Evolutionary conservation across 495 filamentous ascomycete genomes (phyloP).

Genomic region (Lophiostoma macrostomum): DNA sequence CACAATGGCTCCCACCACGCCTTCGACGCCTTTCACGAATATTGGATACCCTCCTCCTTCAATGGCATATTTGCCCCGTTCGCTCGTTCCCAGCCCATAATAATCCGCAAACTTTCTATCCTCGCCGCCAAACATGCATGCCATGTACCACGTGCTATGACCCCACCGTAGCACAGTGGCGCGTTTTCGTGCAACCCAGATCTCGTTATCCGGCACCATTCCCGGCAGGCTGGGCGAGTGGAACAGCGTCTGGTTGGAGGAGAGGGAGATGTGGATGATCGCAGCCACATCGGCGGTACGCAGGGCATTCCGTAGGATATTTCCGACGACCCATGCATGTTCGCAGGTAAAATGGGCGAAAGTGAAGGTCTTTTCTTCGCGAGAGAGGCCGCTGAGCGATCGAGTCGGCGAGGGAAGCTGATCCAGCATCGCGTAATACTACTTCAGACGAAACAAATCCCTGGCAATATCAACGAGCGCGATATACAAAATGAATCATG

Average conservation of each 20-base stretch:
- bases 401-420: constrained; percentile 15
- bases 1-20: constrained; percentile 67
- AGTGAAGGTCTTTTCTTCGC: constrained; percentile 52
- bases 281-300: constrained; percentile 55
- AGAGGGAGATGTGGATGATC: constrained; percentile 64
- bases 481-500: too few species aligned
- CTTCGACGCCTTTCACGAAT: constrained; percentile 66
- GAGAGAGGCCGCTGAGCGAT: constrained; percentile 46
- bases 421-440: constrained; percentile 17
- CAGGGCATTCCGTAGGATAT: constrained; percentile 59
- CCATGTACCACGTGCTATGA: constrained; percentile 63
- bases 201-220: constrained; percentile 52
- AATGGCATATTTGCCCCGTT: constrained; percentile 63
- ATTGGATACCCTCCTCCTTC: constrained; percentile 74
- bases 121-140: constrained; percentile 55
- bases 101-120: constrained; percentile 52
- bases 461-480: too few species aligned
- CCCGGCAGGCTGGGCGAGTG: constrained; percentile 56
- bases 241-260: constrained; percentile 60
- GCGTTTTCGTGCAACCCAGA: constrained; percentile 53
- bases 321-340: constrained; percentile 66
- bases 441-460: too few species aligned
- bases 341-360: constrained; percentile 62
- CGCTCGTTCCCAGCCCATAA: constrained; percentile 50
- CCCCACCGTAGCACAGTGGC: constrained; percentile 71